Base-by-base conservation (phyloP, 2,329 filamentous ascomycete genomes). In the Fonsecaea multimorphosa region DNA sequence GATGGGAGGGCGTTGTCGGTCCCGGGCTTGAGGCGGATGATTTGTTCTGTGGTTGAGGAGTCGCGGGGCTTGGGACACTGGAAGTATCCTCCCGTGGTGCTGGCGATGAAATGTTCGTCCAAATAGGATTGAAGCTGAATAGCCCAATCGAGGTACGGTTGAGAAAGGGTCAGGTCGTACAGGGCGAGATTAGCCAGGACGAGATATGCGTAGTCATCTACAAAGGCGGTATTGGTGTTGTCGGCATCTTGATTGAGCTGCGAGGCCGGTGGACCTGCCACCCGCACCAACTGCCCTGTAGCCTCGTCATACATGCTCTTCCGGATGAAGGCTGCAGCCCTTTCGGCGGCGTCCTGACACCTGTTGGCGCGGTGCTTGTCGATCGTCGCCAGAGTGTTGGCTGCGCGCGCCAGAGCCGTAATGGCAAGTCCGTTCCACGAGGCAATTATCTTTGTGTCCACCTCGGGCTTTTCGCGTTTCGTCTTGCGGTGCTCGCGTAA, bases 1-100 rank as follows among this genome's bases (percentile, higher is more conserved):
- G 92, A 95, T 0, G 95, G 95, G 66, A 95, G 90, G 1, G 92
- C 89, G 4, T 92, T 92, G 77, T 99, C 95, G 85, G 97, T 97
- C 70, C 93, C 95, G 68, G 96, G 92, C 79, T 99, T 99, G 57
- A 97, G 85, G 27, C 94, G 89, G 66, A 98, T 86, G 58, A 72
- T 68, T 44, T 68, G 68, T 16, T 71, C 68, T 7, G 58, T 7
- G 7, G 44, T 44, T 6, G 58, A 52, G 6, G 58, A 52, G 8
- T 31, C 31, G 8, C 22, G 19, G 16, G 68, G 60, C 24, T 6
- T 44, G 27, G 62, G 57, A 22, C 68, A 63, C 51, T 71, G 69
- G 53, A 62, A 70, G 51, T 71, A 71, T 12, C 68, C 70, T 29
- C 66, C 66, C 0, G 63, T 65, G 5, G 65, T 57, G 3, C 81